A percentile compares a stretch with the other conserved stretches of the same genome.
Conservation (phyloP, 495 filamentous ascomycete genomes). For the Neurospora hispaniola region DNA sequence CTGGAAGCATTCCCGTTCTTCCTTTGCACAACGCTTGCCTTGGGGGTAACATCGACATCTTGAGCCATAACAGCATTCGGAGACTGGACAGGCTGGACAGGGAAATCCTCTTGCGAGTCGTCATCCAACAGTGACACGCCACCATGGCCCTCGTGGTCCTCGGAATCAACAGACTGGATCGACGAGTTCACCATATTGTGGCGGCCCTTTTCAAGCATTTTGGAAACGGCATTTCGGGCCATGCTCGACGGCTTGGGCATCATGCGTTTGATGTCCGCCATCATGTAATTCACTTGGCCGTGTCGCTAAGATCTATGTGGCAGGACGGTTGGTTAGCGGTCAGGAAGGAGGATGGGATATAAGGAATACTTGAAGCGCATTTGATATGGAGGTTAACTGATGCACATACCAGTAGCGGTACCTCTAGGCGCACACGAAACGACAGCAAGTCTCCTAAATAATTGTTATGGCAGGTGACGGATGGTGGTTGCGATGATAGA, state of each 20-base stretch:
- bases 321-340: neutral
- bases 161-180: neutral
- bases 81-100: neutral
- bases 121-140: constrained; percentile 1
- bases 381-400: neutral
- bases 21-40: neutral
- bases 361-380: neutral
- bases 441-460: neutral
- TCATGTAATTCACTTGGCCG: neutral
- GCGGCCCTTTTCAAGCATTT: neutral
- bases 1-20: neutral
- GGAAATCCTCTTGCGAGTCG: neutral
- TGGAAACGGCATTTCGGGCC: neutral
- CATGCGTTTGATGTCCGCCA: neutral
- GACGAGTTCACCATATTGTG: neutral
- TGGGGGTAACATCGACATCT: neutral
- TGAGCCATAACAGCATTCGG: neutral
- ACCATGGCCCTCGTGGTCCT: constrained; percentile 5
- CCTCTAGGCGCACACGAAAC: neutral
- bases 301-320: neutral
- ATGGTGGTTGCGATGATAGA: neutral
- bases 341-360: neutral
- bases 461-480: neutral
- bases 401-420: neutral
- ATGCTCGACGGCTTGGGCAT: neutral